Percentiles rank a stretch among this genome's conserved stretches.
These are phyloP conservation scores for Termitomyces sp. DNA, from an alignment of 768 basidiomycete species.

Conservation along the genomic window DNA sequence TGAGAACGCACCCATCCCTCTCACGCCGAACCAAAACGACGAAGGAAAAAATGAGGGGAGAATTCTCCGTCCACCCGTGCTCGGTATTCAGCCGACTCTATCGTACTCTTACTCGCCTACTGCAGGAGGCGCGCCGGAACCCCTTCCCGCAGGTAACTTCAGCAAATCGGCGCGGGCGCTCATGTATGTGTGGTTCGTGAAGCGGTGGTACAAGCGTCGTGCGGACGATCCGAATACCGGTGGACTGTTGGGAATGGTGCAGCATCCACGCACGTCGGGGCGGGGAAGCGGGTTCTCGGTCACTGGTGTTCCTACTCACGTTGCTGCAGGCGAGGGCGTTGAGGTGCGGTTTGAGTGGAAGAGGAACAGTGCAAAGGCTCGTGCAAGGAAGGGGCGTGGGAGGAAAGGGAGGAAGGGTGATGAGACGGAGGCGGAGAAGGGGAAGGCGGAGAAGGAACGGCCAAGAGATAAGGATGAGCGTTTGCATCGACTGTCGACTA, in stretches of 20 bases:
- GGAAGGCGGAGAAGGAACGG: background rate
- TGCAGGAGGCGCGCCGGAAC: slow-evolving; percentile 18
- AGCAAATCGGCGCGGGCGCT: slow-evolving; percentile 17
- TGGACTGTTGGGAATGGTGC: slow-evolving; percentile 34
- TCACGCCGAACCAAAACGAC: background rate
- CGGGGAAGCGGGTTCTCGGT: background rate
- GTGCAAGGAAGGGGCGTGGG: slow-evolving; percentile 30
- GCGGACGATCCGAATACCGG: slow-evolving; percentile 33
- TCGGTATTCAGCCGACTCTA: slow-evolving; percentile 68
- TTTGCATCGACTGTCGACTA: slow-evolving; percentile 32
- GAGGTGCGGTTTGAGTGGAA: slow-evolving; percentile 84
- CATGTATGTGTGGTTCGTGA: slow-evolving; percentile 75
- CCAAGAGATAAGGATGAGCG: slow-evolving; percentile 32
- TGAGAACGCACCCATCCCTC: background rate
- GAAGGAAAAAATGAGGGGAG: slow-evolving; percentile 8
- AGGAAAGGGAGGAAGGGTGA: slow-evolving; percentile 19
- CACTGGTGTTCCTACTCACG: background rate
- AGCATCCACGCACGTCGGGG: background rate
- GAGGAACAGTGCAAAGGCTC: slow-evolving; percentile 29
- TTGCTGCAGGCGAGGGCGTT: slow-evolving; percentile 36
- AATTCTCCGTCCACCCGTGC: slow-evolving; percentile 34
- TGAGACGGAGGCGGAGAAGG: slow-evolving; percentile 12
- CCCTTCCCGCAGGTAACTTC: slow-evolving; percentile 1
- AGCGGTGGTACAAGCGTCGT: slow-evolving; percentile 67
- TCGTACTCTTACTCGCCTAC: slow-evolving; percentile 36